Percentiles rank a stretch among this genome's conserved stretches.
Evolutionary conservation across 2,329 filamentous ascomycete genomes (phyloP).

Genomic region (Xylariaceae sp.): DNA sequence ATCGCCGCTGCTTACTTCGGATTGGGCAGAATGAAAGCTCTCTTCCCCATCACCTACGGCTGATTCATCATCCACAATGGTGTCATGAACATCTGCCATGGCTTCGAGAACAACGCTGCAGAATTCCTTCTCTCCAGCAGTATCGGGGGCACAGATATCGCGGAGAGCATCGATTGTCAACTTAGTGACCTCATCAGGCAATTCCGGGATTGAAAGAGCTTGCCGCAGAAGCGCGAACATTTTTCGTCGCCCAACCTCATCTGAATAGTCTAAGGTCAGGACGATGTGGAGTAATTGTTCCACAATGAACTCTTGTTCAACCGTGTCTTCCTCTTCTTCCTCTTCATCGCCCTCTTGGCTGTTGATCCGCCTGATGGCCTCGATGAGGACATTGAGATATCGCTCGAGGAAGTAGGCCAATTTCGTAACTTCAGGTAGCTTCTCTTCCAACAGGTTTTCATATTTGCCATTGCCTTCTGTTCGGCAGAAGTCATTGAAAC

Average conservation of each 20-base stretch:
- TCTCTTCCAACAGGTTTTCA: conserved; percentile 77
- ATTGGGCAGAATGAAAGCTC: conserved; percentile 91
- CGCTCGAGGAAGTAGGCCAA: conserved; percentile 82
- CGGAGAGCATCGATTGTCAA: conserved; percentile 78
- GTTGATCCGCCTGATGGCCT: conserved; percentile 56
- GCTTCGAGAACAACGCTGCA: conserved; percentile 85
- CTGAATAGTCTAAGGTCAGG: conserved; percentile 90
- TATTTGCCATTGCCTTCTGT: conserved; percentile 69
- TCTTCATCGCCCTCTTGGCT: conserved; percentile 53
- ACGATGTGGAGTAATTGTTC: conserved; percentile 93
- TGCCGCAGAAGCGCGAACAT: conserved; percentile 92
- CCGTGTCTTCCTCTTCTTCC: conserved; percentile 71
- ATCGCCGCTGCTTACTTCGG: conserved; percentile 69
- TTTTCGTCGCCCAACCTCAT: conserved; percentile 89
- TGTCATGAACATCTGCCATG: conserved; percentile 94
- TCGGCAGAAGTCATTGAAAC: conserved; percentile 90
- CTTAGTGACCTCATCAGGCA: conserved; percentile 90
- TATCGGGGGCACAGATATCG: conserved; percentile 73
- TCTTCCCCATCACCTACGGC: conserved; percentile 56
- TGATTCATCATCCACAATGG: conserved; percentile 73
- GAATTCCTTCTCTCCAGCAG: conserved; percentile 75
- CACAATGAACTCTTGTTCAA: conserved; percentile 91
- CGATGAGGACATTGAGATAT: conserved; percentile 67
- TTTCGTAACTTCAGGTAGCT: conserved; percentile 90
- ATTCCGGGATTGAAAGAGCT: conserved; percentile 75